phyloP scores from a whole-genome alignment of 78 protist species.

The Chrysochromulina parva region DNA sequence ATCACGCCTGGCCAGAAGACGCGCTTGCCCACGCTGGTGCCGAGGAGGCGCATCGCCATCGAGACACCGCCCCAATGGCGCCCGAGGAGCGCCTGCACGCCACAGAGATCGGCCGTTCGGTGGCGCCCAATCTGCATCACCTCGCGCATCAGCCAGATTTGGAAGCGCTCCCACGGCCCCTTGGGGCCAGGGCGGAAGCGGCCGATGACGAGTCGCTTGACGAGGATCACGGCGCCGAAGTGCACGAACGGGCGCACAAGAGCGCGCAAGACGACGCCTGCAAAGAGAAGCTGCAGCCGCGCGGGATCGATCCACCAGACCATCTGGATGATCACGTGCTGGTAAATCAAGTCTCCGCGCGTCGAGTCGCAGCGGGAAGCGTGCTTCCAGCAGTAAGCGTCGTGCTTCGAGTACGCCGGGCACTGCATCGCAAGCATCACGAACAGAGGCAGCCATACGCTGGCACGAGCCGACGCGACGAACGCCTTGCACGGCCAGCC shows the following conservation, averaged over 20 bases:
- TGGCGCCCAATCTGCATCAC: background rate
- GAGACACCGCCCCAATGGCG: background rate
- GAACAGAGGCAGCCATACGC: too few species aligned
- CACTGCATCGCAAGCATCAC: too few species aligned
- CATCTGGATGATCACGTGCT: too few species aligned
- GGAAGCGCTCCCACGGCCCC: background rate
- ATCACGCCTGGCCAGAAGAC: constrained; percentile 16
- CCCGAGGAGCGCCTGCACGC: background rate
- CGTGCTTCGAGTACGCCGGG: too few species aligned
- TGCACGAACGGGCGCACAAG: background rate
- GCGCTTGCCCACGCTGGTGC: background rate
- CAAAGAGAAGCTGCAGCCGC: background rate
- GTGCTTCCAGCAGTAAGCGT: too few species aligned
- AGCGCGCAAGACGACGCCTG: background rate
- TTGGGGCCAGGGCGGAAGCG: background rate
- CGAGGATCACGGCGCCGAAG: background rate
- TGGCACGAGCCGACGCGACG: too few species aligned
- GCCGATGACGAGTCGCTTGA: constrained; percentile 13
- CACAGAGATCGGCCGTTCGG: background rate
- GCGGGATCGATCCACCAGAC: background rate
- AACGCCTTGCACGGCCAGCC: too few species aligned
- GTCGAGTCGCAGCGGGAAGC: too few species aligned
- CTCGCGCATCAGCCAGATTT: constrained; percentile 2
- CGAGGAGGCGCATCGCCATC: background rate
- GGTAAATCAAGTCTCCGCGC: too few species aligned